phyloP scores from a whole-genome alignment of 495 filamentous ascomycete genomes.

The Trichoderma parareesei region DNA sequence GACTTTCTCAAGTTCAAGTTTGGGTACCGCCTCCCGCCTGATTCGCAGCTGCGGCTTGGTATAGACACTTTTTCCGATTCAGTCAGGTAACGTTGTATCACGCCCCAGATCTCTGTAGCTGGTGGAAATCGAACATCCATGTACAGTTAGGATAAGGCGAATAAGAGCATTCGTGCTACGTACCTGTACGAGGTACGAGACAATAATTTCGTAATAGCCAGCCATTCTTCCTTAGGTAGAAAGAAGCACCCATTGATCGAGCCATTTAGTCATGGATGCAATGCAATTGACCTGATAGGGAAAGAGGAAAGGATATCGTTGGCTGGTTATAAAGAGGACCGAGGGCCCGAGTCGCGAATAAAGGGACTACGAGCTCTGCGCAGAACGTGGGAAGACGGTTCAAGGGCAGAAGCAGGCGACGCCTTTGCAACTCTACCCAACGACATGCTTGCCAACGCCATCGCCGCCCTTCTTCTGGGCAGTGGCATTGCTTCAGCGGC shows the following conservation, averaged over 20 bases:
- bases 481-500: conserved; percentile 3
- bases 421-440: background rate
- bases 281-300: background rate
- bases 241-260: background rate
- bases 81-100: conserved; percentile 9
- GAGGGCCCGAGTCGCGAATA: background rate
- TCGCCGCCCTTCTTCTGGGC: background rate
- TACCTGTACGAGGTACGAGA: too few relatives aligned
- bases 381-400: background rate
- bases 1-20: background rate
- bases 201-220: too few relatives aligned
- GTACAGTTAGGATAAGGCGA: background rate
- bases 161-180: background rate
- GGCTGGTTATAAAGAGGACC: background rate
- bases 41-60: background rate
- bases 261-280: background rate
- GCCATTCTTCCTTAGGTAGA: too few relatives aligned
- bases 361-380: background rate
- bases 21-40: background rate
- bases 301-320: background rate
- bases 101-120: background rate
- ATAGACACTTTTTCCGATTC: background rate
- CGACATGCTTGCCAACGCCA: background rate
- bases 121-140: background rate
- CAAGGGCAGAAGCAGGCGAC: background rate